Percentiles rank a stretch among this genome's conserved stretches.
Conservation (phyloP, 2,329 filamentous ascomycete genomes). For the Microcyclospora tardicrescens region DNA sequence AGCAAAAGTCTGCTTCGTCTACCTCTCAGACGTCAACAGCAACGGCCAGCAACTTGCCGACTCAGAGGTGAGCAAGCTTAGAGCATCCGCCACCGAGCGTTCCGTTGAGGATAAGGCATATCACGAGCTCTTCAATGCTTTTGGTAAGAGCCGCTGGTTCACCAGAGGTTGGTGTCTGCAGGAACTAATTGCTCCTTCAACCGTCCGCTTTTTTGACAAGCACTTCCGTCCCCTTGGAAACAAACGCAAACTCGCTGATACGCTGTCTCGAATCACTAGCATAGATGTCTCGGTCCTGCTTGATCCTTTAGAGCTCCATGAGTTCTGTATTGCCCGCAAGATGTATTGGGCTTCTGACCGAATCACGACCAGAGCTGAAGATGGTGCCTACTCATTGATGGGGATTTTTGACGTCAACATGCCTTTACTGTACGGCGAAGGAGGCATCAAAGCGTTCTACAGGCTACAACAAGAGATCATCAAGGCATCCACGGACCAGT, state of each 20-base stretch:
- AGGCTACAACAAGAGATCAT: conserved; percentile 2
- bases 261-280: conserved; percentile 2
- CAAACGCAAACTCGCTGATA: background rate
- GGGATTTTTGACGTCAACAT: conserved; percentile 15
- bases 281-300: conserved; percentile 2
- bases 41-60: too few species aligned
- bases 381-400: conserved; percentile 29
- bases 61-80: too few species aligned
- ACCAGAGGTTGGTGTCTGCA: conserved; percentile 7
- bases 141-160: conserved; percentile 5
- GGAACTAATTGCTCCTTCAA: conserved; percentile 6
- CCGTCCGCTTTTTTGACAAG: conserved; percentile 4
- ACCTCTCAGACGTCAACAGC: conserved; percentile 8
- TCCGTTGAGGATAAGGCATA: too few species aligned
- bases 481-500: conserved; percentile 1
- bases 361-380: conserved; percentile 1
- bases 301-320: too few species aligned
- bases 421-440: conserved; percentile 30
- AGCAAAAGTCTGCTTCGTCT: conserved; percentile 7
- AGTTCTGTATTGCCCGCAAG: conserved; percentile 1
- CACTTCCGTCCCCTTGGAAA: conserved; percentile 3
- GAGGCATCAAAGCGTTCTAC: conserved; percentile 1
- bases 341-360: conserved; percentile 3
- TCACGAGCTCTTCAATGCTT: too few species aligned
- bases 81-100: too few species aligned